Conservation (phyloP, 768 basidiomycete genomes). For the Termitomyces sp. region DNA sequence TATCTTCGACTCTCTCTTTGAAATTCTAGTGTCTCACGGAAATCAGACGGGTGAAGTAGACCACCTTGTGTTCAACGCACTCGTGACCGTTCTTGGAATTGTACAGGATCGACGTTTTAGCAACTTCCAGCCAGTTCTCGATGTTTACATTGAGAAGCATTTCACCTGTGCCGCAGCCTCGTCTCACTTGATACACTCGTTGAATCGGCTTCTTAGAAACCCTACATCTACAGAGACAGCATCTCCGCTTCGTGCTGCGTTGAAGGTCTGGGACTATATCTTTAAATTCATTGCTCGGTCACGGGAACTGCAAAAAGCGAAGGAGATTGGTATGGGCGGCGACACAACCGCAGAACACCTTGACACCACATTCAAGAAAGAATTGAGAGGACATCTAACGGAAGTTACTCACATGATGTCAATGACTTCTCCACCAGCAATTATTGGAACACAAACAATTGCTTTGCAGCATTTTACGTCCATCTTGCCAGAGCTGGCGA, state of each 20-base stretch:
- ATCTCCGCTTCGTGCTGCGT: slow-evolving; percentile 76
- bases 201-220: slow-evolving; percentile 76
- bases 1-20: slow-evolving; percentile 92
- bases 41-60: slow-evolving; percentile 82
- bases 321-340: slow-evolving; percentile 74
- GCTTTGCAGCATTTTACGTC: slow-evolving; percentile 92
- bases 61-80: slow-evolving; percentile 81
- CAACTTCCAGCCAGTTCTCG: slow-evolving; percentile 91
- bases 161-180: slow-evolving; percentile 80
- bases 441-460: slow-evolving; percentile 95
- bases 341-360: slow-evolving; percentile 85
- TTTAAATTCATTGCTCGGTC: slow-evolving; percentile 94
- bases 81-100: slow-evolving; percentile 89
- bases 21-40: slow-evolving; percentile 71
- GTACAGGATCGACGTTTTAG: slow-evolving; percentile 92
- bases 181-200: slow-evolving; percentile 81
- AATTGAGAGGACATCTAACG: slow-evolving; percentile 69
- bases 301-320: slow-evolving; percentile 80
- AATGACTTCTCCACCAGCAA: slow-evolving; percentile 68
- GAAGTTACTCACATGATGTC: slow-evolving; percentile 92
- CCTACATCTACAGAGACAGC: slow-evolving; percentile 73
- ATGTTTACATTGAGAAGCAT: slow-evolving; percentile 89
- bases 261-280: slow-evolving; percentile 97
- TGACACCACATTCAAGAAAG: slow-evolving; percentile 80
- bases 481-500: slow-evolving; percentile 82